Evolutionary conservation across 1,284 basidiomycete genomes (phyloP).

Genomic region (Cutaneotrichosporon sp.): DNA sequence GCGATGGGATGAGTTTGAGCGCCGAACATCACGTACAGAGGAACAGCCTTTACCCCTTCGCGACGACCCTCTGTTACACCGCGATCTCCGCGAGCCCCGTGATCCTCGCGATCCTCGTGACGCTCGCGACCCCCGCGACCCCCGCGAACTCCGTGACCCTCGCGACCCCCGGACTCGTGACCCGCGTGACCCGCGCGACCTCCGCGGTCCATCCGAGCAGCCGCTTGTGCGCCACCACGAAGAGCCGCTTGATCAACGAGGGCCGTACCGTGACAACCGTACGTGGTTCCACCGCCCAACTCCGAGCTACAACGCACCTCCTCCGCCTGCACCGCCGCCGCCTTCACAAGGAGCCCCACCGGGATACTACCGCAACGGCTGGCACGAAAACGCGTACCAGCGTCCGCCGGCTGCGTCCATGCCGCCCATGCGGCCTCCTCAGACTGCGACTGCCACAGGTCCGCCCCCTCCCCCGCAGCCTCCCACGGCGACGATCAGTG

Average conservation of each 20-base stretch:
- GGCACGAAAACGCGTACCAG: conserved; percentile 5
- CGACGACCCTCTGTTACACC: not conserved
- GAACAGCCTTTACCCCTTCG: not conserved
- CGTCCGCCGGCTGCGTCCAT: not conserved
- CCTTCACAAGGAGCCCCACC: not conserved
- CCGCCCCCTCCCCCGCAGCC: conserved; percentile 9
- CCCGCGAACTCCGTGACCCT: conserved; percentile 8
- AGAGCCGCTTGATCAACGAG: not conserved
- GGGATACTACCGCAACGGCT: conserved; percentile 11
- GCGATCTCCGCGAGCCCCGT: not conserved
- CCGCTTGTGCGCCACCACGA: not conserved
- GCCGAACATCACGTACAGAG: conserved; percentile 5
- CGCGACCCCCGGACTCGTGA: conserved; percentile 8
- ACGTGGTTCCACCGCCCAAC: conserved; percentile 5
- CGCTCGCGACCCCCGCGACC: conserved; percentile 6
- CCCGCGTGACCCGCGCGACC: conserved; percentile 9
- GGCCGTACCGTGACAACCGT: not conserved
- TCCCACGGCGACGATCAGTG: conserved; percentile 6
- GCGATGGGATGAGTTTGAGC: conserved; percentile 14
- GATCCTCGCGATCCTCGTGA: conserved; percentile 8
- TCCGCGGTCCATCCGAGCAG: not conserved
- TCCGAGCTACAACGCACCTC: not conserved
- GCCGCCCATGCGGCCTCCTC: conserved; percentile 2
- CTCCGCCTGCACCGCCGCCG: not conserved
- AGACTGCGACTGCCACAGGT: conserved; percentile 7